Conservation (phyloP, 1,139 yeast species). For the Suhomyces taliae region DNA sequence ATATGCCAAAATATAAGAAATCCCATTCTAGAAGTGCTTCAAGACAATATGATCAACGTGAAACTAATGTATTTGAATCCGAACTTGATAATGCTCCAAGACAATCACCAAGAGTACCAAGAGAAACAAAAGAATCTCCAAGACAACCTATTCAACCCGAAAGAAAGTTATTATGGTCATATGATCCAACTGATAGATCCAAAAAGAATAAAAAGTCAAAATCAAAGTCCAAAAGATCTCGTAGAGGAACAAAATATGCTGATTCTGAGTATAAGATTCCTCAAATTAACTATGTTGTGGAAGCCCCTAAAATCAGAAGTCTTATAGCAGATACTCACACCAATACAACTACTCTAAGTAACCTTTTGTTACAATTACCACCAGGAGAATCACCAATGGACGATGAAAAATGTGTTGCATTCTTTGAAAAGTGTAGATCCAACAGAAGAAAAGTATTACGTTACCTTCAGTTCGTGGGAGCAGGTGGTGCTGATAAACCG, state of each 20-base stretch:
- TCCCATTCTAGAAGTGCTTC: conserved; percentile 6
- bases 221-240: neutral
- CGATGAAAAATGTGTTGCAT: conserved; percentile 54
- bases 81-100: conserved; percentile 8
- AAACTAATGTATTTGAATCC: conserved; percentile 13
- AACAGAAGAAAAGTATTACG: conserved; percentile 76
- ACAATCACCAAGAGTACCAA: conserved; percentile 2
- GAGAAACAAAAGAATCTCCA: conserved; percentile 1
- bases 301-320: conserved; percentile 68
- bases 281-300: conserved; percentile 65
- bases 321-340: conserved; percentile 77
- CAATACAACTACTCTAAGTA: conserved; percentile 69
- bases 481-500: conserved; percentile 37
- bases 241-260: conserved; percentile 35
- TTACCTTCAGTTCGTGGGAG: conserved; percentile 78
- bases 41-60: neutral
- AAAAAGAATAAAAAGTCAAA: conserved; percentile 14
- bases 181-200: conserved; percentile 5
- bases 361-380: conserved; percentile 60
- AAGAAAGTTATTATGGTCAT: neutral
- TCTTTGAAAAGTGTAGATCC: conserved; percentile 73
- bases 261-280: conserved; percentile 65
- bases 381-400: conserved; percentile 59
- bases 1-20: conserved; percentile 23
- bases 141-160: neutral